phyloP scores from a whole-genome alignment of 805 yeast species.

The Kluyveromyces nonfermentans region DNA sequence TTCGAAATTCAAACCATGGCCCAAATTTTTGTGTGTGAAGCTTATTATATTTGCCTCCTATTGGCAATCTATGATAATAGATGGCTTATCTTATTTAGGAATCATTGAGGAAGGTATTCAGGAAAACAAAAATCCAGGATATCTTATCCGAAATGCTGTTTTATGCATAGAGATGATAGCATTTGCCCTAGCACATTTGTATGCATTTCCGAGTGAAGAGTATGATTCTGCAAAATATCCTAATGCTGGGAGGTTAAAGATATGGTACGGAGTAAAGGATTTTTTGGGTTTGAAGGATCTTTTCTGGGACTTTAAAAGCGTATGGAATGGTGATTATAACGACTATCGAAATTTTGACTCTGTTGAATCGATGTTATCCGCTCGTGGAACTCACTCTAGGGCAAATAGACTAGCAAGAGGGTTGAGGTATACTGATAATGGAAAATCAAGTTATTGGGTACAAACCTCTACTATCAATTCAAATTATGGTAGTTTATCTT shows the following conservation, averaged over 20 bases:
- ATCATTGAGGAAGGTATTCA: slow-evolving; percentile 28
- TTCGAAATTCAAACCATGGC: slow-evolving; percentile 75
- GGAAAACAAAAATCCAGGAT: slow-evolving; percentile 35
- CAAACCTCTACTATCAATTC: slow-evolving; percentile 8
- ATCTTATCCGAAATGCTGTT: slow-evolving; percentile 64
- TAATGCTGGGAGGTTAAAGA: slow-evolving; percentile 56
- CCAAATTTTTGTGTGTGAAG: slow-evolving; percentile 88
- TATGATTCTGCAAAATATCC: slow-evolving; percentile 55
- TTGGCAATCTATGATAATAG: slow-evolving; percentile 79
- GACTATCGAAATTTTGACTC: slow-evolving; percentile 80
- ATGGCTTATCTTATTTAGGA: slow-evolving; percentile 42
- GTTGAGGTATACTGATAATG: slow-evolving; percentile 67
- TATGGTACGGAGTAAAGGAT: slow-evolving; percentile 61
- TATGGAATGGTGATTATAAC: slow-evolving; percentile 63
- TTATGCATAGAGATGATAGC: slow-evolving; percentile 76
- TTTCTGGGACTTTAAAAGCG: slow-evolving; percentile 60
- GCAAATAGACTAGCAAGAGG: slow-evolving; percentile 75
- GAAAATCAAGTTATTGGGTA: slow-evolving; percentile 79
- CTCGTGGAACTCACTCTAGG: slow-evolving; percentile 54
- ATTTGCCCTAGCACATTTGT: slow-evolving; percentile 84
- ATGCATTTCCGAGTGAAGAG: slow-evolving; percentile 70
- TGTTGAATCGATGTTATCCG: slow-evolving; percentile 58
- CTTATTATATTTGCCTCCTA: slow-evolving; percentile 93
- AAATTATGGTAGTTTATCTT: slow-evolving; percentile 4
- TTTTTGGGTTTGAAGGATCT: slow-evolving; percentile 72